Evolutionary conservation across 352 stramenopile species (phyloP), one percentile per base, ranked within the genome.

Genomic region (Globisporangium nunn): DNA sequence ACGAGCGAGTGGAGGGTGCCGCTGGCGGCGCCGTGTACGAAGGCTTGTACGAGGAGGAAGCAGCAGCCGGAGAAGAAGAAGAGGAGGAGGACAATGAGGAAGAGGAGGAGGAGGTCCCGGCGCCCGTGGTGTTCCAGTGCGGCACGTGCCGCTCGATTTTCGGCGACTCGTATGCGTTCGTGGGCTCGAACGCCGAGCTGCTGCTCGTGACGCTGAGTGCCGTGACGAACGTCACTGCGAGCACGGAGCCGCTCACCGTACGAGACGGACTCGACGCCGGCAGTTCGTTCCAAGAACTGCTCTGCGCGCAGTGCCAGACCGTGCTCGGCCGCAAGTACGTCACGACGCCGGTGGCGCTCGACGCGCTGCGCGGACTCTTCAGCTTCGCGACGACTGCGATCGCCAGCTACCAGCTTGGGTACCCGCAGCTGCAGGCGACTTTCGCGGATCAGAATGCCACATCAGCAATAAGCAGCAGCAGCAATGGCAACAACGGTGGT

Each of bases 81-180:
- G 64, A 63, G 0, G 67, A 67, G 12, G 63, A 61, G 3, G 70
- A 72, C 17, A 60, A 78, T 2, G 64, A 67, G 4, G 61, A 68
- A 6, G 76, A 85, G 3, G 74, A 74, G 17, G 72, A 75, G n/a
- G 75, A 73, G n/a, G 64, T 70, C 17, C 62, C 78, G 45, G 78
- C 75, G 17, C 81, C 86, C 6, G 81, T 94, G 35, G 78, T 92
- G 29, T 94, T 94, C 57, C 81, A 92, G 58, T 94, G 84, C 63
- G 84, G 66, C 64, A 92, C 81, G 18, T 94, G 84, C 43, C 74
- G 84, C 30, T 86, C 76, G 31, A 91, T 94, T 53, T 85, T 94
- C 29, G 82, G 81, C 18, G 84, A 94, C 64, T 92, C 81, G 47
- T 91, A 91, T 56, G 72, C 79, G 39, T 90, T 92, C 35, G 73